Conservation (phyloP, 2,329 filamentous ascomycete species). For the Phialemoniopsis sp. region DNA sequence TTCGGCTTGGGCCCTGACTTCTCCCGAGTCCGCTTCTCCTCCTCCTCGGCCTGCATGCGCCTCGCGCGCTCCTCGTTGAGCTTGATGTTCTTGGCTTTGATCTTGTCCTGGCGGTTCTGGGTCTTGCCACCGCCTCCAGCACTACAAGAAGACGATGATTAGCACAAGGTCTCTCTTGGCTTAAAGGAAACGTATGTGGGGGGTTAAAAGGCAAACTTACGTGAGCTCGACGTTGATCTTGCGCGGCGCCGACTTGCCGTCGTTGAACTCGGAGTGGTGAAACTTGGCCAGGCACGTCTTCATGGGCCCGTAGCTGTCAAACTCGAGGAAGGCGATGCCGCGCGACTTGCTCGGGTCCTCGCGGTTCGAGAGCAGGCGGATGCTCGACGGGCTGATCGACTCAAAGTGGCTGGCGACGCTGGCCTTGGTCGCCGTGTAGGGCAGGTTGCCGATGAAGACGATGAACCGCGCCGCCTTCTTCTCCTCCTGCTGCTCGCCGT, state of each 20-base stretch:
- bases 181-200: no score
- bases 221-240: slow-evolving; percentile 93
- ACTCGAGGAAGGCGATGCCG: slow-evolving; percentile 83
- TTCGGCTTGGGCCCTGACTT: slow-evolving; percentile 18
- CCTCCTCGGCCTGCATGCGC: slow-evolving; percentile 38
- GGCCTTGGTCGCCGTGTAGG: slow-evolving; percentile 71
- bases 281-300: slow-evolving; percentile 88
- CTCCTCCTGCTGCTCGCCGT: slow-evolving; percentile 10
- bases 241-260: slow-evolving; percentile 50
- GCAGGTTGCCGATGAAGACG: slow-evolving; percentile 71
- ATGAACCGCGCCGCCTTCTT: slow-evolving; percentile 66
- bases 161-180: no score
- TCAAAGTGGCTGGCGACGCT: slow-evolving; percentile 73
- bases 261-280: slow-evolving; percentile 76
- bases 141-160: no score
- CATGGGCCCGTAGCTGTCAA: slow-evolving; percentile 82
- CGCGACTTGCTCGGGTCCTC: slow-evolving; percentile 40
- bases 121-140: slow-evolving; percentile 84
- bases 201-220: slow-evolving; percentile 38
- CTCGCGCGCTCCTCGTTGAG: slow-evolving; percentile 62
- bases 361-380: slow-evolving; percentile 64
- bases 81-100: slow-evolving; percentile 81
- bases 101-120: slow-evolving; percentile 67
- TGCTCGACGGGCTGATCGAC: slow-evolving; percentile 63
- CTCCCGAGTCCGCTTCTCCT: slow-evolving; percentile 25